Base-by-base conservation (phyloP, 371 early-diverging fungal genomes). In the Sporodiniella umbellata region DNA sequence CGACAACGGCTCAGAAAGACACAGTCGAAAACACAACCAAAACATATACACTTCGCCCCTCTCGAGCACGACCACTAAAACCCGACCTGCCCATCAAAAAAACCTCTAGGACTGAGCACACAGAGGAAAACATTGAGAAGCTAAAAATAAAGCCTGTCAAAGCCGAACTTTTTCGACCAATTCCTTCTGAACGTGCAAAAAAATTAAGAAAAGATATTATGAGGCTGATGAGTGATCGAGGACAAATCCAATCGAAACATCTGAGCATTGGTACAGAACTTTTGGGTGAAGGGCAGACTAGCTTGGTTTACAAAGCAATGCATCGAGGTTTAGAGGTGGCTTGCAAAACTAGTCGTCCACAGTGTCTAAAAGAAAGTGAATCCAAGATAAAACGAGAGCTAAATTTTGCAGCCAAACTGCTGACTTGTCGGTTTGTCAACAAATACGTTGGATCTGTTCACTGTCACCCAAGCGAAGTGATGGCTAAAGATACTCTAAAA, bases 231-330 rank as follows among this genome's bases (percentile, higher is more conserved):
- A 2, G 8, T 5, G 40, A 12, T n/a, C 21, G 40, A 10, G 40
- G 19, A 40, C 7, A 31, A 5, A 26, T 45, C 4, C 38, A 52
- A 17, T n/a, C 37, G 2, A 24, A 26, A 4, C 18, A 45, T 3
- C 15, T 56, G 6, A 11, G 31, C 0, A 25, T 58, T 10, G 44
- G 42, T 10, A 48, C 57, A 1, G 15, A 25, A 1, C 19, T 56
- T 0, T 19, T 70, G 1, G 72, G 72, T 0, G 68, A 65, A 43
- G 72, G 72, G 0, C 58, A 68, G 18, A 47, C 46, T 0, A 65
- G 68, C 6, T 37, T 46, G 5, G 72, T 71, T 0, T 23, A 45
- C 14, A 11, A 58, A 4, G 72, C 56, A 0, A 40, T 24, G 1
- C 67, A 68, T 30, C 26, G 21, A 3, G 50, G 51, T 4, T 7